phyloP scores from a whole-genome alignment of 23 red algal genomes.

The Gracilaria caudata region DNA sequence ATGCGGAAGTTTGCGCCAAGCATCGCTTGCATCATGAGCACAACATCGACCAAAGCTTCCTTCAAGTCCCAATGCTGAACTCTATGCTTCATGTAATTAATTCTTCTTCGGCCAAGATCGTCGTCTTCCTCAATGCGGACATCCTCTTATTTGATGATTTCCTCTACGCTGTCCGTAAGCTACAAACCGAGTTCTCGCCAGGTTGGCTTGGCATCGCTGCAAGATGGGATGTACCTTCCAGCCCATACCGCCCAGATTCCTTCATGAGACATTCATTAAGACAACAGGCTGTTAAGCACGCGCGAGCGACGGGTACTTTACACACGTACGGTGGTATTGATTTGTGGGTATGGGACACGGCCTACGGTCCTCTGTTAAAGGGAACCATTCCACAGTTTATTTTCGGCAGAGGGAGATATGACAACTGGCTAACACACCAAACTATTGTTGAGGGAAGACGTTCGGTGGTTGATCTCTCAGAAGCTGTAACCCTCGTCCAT shows the following conservation, averaged over 20 bases:
- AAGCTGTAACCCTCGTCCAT: slow-evolving; percentile 85
- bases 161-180: slow-evolving; percentile 55
- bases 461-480: slow-evolving; percentile 82
- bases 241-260: slow-evolving; percentile 26
- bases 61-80: slow-evolving; percentile 86
- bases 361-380: slow-evolving; percentile 53
- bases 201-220: slow-evolving; percentile 86
- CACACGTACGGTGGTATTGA: slow-evolving; percentile 98
- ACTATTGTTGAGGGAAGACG: slow-evolving; percentile 65
- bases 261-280: not conserved
- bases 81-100: slow-evolving; percentile 74
- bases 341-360: slow-evolving; percentile 85
- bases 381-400: slow-evolving; percentile 81
- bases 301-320: slow-evolving; percentile 66
- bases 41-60: slow-evolving; percentile 78
- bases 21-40: slow-evolving; percentile 54
- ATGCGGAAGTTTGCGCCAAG: slow-evolving; percentile 55
- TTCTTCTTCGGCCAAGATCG: slow-evolving; percentile 51
- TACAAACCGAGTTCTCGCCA: slow-evolving; percentile 23
- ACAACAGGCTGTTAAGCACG: slow-evolving; percentile 39
- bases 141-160: slow-evolving; percentile 90
- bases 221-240: slow-evolving; percentile 86
- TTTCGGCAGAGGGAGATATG: slow-evolving; percentile 93
- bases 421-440: slow-evolving; percentile 98
- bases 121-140: slow-evolving; percentile 87